Percentiles rank a stretch among this genome's conserved stretches.
These are phyloP conservation scores for Dalbergia cultrata DNA, from an alignment of 306 rosid species.

Conservation along the genomic window DNA sequence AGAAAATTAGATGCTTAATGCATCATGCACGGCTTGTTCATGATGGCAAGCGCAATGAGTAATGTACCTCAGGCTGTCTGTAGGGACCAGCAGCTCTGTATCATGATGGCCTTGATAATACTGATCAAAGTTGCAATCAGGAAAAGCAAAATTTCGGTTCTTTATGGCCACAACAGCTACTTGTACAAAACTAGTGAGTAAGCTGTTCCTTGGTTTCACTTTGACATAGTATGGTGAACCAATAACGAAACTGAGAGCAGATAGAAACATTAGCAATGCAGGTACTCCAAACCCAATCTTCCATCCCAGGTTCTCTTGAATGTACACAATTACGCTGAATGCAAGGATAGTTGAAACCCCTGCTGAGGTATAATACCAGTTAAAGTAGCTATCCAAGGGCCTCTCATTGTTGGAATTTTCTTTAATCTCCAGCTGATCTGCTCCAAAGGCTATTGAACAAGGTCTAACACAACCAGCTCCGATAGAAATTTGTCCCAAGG, in stretches of 20 bases:
- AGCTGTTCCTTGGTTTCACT: conserved; percentile 41
- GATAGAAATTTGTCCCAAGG: conserved; percentile 58
- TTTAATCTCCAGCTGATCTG: conserved; percentile 53
- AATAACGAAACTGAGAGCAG: conserved; percentile 48
- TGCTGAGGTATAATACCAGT: conserved; percentile 58
- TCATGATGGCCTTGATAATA: conserved; percentile 45
- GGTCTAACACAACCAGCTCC: conserved; percentile 73
- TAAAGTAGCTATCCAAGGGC: conserved; percentile 57
- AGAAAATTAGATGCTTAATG: too few species aligned
- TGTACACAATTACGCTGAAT: conserved; percentile 49
- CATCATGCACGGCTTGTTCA: not conserved
- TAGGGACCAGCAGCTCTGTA: conserved; percentile 39
- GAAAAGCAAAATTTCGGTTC: conserved; percentile 47
- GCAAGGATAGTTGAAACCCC: conserved; percentile 48
- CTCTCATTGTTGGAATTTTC: conserved; percentile 41
- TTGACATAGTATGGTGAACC: conserved; percentile 60
- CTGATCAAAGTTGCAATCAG: conserved; percentile 31
- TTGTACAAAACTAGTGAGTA: conserved; percentile 48
- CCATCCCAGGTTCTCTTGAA: conserved; percentile 68
- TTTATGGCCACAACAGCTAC: conserved; percentile 53
- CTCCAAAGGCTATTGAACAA: conserved; percentile 71
- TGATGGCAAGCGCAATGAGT: not conserved
- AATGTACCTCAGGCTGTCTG: conserved; percentile 54
- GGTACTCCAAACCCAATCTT: conserved; percentile 63
- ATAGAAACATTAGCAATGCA: conserved; percentile 48